A percentile compares a stretch with the other conserved stretches of the same genome.
Conservation (phyloP, 78 protist species). For the Monocercomonoides exilis region DNA sequence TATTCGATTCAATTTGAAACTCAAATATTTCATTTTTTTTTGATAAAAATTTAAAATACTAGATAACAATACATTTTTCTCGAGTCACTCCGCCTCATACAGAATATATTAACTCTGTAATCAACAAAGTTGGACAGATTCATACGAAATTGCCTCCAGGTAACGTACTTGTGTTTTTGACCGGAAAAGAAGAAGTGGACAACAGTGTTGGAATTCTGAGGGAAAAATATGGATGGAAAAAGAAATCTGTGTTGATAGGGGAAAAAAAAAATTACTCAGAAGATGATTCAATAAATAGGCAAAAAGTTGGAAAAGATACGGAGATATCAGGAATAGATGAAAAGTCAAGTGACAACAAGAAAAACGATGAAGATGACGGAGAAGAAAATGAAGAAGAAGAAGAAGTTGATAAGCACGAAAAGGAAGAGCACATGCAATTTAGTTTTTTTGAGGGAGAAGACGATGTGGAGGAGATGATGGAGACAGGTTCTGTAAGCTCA, state of each 20-base stretch:
- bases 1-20: not conserved
- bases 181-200: constrained; percentile 83
- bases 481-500: too few relatives aligned
- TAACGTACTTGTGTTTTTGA: constrained; percentile 84
- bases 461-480: constrained; percentile 19
- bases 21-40: not conserved
- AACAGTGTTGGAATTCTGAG: constrained; percentile 36
- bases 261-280: too few relatives aligned
- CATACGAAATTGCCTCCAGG: constrained; percentile 81
- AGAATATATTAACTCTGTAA: constrained; percentile 44
- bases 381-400: not conserved
- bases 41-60: not conserved
- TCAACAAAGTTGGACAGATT: constrained; percentile 56
- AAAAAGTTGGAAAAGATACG: not conserved
- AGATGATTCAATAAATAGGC: not conserved
- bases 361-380: not conserved
- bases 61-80: not conserved
- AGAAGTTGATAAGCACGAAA: not conserved
- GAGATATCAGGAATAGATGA: not conserved
- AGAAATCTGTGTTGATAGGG: not conserved
- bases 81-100: not conserved
- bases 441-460: constrained; percentile 16
- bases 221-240: constrained; percentile 12
- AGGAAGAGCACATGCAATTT: too few relatives aligned
- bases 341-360: not conserved